Evolutionary conservation across 805 yeast genomes (phyloP).

Genomic region (Ogataea philodendri): DNA sequence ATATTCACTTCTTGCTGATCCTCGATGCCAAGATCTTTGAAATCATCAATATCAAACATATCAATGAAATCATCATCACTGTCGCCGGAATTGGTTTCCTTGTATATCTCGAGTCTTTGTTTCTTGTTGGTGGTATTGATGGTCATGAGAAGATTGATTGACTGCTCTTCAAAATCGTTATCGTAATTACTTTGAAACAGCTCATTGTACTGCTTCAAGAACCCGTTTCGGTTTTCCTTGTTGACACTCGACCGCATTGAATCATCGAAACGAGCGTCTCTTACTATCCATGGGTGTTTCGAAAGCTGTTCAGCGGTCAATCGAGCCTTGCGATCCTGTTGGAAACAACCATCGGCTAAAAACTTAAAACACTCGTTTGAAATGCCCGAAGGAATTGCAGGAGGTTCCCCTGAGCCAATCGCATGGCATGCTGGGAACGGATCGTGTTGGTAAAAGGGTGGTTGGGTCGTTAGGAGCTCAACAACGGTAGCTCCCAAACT

Average conservation of each 20-base stretch:
- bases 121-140: conserved; percentile 20
- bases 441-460: conserved; percentile 77
- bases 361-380: conserved; percentile 38
- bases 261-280: conserved; percentile 4
- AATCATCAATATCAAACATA: conserved; percentile 19
- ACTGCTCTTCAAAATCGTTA: conserved; percentile 20
- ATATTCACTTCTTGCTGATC: conserved; percentile 2
- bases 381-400: conserved; percentile 55
- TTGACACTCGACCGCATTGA: conserved; percentile 5
- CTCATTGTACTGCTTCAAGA: conserved; percentile 20
- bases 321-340: conserved; percentile 62
- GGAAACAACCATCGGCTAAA: conserved; percentile 66
- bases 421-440: conserved; percentile 83
- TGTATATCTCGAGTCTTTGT: conserved; percentile 21
- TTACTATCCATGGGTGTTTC: conserved; percentile 59
- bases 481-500: conserved; percentile 93
- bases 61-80: conserved; percentile 21
- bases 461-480: conserved; percentile 80
- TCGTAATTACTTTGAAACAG: conserved; percentile 19
- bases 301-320: conserved; percentile 53
- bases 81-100: conserved; percentile 17
- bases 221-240: conserved; percentile 8
- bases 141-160: conserved; percentile 15
- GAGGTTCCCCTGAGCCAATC: conserved; percentile 70
- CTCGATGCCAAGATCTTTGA: conserved; percentile 9